Evolutionary conservation across 2,329 filamentous ascomycete species (phyloP).

Genomic region (Xylariales sp.): DNA sequence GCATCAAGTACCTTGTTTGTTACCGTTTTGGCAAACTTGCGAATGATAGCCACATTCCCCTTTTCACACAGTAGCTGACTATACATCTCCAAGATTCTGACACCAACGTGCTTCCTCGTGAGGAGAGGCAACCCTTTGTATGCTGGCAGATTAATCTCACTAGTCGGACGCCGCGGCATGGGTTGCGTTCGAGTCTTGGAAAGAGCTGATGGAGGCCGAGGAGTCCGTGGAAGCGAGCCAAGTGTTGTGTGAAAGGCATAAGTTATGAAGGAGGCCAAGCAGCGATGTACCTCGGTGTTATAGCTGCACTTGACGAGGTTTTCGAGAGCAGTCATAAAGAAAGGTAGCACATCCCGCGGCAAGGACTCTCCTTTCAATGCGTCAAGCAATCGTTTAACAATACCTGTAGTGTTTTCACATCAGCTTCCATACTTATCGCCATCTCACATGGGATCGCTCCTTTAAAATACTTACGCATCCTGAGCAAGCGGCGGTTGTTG

Average conservation of each 20-base stretch:
- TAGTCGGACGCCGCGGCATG: slow-evolving; percentile 29
- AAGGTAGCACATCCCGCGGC: slow-evolving; percentile 63
- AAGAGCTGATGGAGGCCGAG: slow-evolving; percentile 36
- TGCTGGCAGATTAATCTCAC: slow-evolving; percentile 27
- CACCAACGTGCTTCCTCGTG: slow-evolving; percentile 67
- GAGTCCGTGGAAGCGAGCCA: slow-evolving; percentile 45
- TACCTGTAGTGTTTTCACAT: slow-evolving; percentile 48
- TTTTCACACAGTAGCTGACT: slow-evolving; percentile 72
- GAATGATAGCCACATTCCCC: slow-evolving; percentile 63
- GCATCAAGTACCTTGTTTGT: slow-evolving; percentile 74
- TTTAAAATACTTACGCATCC: slow-evolving; percentile 69
- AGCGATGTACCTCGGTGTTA: slow-evolving; percentile 79
- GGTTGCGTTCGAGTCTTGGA: slow-evolving; percentile 38
- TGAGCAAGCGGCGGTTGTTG: slow-evolving; percentile 78
- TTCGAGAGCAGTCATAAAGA: slow-evolving; percentile 76
- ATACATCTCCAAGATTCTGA: slow-evolving; percentile 73
- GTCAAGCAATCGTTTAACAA: slow-evolving; percentile 85
- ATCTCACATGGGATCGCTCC: not conserved
- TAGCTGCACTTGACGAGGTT: slow-evolving; percentile 76
- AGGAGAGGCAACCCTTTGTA: slow-evolving; percentile 34
- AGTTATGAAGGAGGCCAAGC: slow-evolving; percentile 86
- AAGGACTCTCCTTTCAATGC: slow-evolving; percentile 83
- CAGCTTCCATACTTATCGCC: slow-evolving; percentile 9
- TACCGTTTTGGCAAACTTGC: slow-evolving; percentile 88
- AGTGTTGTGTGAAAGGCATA: slow-evolving; percentile 72